Evolutionary conservation across 495 filamentous ascomycete genomes (phyloP), one percentile per base, ranked within the genome.

Genomic region (Chaetomium tenue): DNA sequence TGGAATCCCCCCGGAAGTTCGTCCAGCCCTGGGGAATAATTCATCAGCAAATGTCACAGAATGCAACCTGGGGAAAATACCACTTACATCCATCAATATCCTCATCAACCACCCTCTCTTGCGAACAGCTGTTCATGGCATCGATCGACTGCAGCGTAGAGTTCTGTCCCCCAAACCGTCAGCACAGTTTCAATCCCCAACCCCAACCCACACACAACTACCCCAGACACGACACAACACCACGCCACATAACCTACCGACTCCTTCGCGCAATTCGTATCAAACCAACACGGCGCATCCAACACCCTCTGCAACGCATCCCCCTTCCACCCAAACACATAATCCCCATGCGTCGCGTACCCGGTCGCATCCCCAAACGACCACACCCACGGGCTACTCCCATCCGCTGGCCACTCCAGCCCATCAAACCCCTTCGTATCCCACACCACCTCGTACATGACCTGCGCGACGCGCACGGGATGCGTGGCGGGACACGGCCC

Each of bases 381-480:
- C 78, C 78, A 82, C 23, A 81, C 76, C 66, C 81, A 81, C 13
- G 79, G 80, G 58, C 80, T 76, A 48, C 65, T 74, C 51, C 76
- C 77, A 46, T 77, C 77, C 53, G 71, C 69, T 11, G 79, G 78
- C 77, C 79, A 81, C 44, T 53, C 63, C 37, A 59, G 60, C 60
- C 76, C 66, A 62, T 79, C 76, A 53, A 78, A 79, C 37, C 61
- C 54, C 11, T 65, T 66, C 2, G 76, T 78, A 33, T 75, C 70
- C 75, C 73, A 74, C 44, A 75, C 61, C 42, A 87, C 77, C 65
- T 79, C 77, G 58, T 75, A 77, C 25, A 78, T 73, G 0, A 79
- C 59, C 68, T 78, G 75, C 1, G 72, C 73, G 8, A 79, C 72
- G 7, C 66, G 63, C 0, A 77, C 75, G 1, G 75, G 75, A 46